A percentile compares a stretch with the other conserved stretches of the same genome.
Evolutionary conservation across 352 stramenopile genomes (phyloP).

Genomic region (Phytophthora sojae): DNA sequence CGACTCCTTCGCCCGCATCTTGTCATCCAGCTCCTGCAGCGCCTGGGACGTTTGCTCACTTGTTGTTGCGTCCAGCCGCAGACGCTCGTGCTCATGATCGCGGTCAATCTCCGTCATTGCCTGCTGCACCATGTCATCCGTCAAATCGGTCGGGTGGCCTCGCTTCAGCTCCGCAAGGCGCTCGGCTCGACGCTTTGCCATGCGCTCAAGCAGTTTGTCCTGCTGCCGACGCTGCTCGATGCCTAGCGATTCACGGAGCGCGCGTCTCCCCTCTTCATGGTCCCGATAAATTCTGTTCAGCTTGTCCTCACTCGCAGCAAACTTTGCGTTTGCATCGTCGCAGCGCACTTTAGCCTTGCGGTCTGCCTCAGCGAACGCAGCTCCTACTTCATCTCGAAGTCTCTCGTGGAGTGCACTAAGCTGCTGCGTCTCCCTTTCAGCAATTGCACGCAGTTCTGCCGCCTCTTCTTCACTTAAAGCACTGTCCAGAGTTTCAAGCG

Average conservation of each 20-base stretch:
- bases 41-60: slow-evolving; percentile 31
- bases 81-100: slow-evolving; percentile 30
- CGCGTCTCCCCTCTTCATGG: slow-evolving; percentile 29
- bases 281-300: slow-evolving; percentile 29
- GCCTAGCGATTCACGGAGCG: slow-evolving; percentile 28
- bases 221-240: slow-evolving; percentile 44
- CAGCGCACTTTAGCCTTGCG: slow-evolving; percentile 18
- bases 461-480: slow-evolving; percentile 13
- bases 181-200: slow-evolving; percentile 26
- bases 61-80: slow-evolving; percentile 30
- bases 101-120: slow-evolving; percentile 19
- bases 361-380: slow-evolving; percentile 29
- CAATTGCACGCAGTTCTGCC: slow-evolving; percentile 7
- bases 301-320: slow-evolving; percentile 22
- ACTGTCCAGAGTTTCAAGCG: slow-evolving; percentile 19
- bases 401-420: slow-evolving; percentile 18
- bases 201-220: slow-evolving; percentile 45
- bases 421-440: slow-evolving; percentile 15
- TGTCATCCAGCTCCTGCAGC: slow-evolving; percentile 27
- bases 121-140: slow-evolving; percentile 15
- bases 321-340: slow-evolving; percentile 16
- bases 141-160: slow-evolving; percentile 7
- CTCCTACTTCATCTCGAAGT: slow-evolving; percentile 16
- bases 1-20: slow-evolving; percentile 21
- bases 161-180: slow-evolving; percentile 22